These are phyloP conservation scores for Amanita phalloides DNA, from an alignment of 768 basidiomycete species.

Conservation along the genomic window DNA sequence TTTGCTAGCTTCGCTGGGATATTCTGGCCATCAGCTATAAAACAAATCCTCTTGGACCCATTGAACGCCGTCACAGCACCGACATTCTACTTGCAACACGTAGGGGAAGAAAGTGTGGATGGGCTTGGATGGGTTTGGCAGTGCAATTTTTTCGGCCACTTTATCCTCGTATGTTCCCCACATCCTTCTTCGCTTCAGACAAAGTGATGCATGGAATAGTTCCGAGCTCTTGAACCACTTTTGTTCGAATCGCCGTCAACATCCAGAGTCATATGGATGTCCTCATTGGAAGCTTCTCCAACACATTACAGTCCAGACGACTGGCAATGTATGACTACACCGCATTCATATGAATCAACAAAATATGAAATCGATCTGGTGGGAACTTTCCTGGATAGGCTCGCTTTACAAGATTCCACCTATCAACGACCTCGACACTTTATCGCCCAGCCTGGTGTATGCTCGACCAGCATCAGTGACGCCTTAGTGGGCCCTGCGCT, in stretches of 20 bases:
- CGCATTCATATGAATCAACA: slow-evolving; percentile 54
- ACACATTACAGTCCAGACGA: slow-evolving; percentile 49
- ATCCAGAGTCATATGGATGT: slow-evolving; percentile 69
- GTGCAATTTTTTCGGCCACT: slow-evolving; percentile 77
- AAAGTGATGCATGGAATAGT: slow-evolving; percentile 28
- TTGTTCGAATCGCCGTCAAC: slow-evolving; percentile 37
- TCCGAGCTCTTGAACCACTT: slow-evolving; percentile 45
- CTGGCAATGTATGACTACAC: slow-evolving; percentile 57
- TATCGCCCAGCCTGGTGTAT: slow-evolving; percentile 60
- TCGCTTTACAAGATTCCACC: slow-evolving; percentile 19
- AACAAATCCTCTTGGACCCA: slow-evolving; percentile 36
- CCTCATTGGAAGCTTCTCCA: slow-evolving; percentile 55
- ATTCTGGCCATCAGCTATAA: slow-evolving; percentile 33
- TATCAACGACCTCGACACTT: slow-evolving; percentile 40
- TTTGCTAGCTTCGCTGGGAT: slow-evolving; percentile 46
- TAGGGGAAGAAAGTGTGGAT: slow-evolving; percentile 52
- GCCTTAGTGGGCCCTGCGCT: slow-evolving; percentile 34
- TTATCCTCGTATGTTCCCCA: slow-evolving; percentile 47
- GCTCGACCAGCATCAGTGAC: slow-evolving; percentile 47
- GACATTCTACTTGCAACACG: slow-evolving; percentile 42
- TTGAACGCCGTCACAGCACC: slow-evolving; percentile 43
- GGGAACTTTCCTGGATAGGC: slow-evolving; percentile 39
- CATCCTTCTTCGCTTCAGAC: neutral
- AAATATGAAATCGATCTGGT: slow-evolving; percentile 77
- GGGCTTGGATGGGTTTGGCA: slow-evolving; percentile 79